These are phyloP conservation scores for Primulina huaijiensis DNA, from an alignment of 257 asterid species.

Conservation along the genomic window DNA sequence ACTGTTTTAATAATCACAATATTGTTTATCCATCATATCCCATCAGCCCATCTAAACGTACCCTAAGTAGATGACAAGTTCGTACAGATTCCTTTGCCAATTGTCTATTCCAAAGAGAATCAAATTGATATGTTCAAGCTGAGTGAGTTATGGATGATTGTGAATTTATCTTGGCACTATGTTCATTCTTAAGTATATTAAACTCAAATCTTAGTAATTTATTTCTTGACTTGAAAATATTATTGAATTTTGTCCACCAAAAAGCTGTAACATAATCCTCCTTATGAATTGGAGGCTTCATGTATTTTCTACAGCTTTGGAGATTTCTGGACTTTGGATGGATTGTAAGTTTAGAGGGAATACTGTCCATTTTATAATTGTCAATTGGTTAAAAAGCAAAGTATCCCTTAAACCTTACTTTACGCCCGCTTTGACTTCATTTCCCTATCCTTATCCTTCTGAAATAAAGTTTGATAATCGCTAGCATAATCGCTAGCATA, in stretches of 20 bases:
- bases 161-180: not conserved
- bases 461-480: not conserved
- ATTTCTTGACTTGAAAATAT: no score
- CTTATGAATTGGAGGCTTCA: not conserved
- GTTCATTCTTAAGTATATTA: no score
- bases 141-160: not conserved
- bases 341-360: not conserved
- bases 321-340: not conserved
- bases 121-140: conserved; percentile 1
- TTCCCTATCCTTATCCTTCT: not conserved
- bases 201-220: no score
- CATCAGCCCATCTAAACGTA: no score
- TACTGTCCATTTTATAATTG: not conserved
- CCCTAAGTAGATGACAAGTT: conserved; percentile 6
- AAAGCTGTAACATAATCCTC: no score
- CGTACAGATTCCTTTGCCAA: not conserved
- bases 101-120: conserved; percentile 6
- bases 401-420: not conserved
- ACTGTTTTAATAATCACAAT: no score
- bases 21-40: no score
- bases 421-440: not conserved
- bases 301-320: not conserved
- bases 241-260: no score
- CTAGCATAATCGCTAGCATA: no score
- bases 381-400: not conserved